Conservation (phyloP, 2,329 filamentous ascomycete species). For the Hypoxylon sp. region DNA sequence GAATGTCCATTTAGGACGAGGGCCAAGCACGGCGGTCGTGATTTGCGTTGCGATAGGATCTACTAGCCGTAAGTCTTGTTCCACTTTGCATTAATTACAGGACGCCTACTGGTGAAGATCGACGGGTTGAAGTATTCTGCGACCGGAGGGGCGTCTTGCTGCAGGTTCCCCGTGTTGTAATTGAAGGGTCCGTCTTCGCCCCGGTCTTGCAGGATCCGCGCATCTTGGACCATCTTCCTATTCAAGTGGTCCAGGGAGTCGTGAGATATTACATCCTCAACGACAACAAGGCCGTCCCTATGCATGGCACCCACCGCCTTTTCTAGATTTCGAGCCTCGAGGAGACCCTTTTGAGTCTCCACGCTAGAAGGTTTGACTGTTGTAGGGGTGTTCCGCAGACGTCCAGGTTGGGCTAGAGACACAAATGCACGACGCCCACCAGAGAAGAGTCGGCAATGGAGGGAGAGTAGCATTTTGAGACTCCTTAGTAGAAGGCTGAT, state of each 20-base stretch:
- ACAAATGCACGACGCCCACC: slow-evolving; percentile 30
- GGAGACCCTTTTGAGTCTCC: slow-evolving; percentile 58
- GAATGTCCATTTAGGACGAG: slow-evolving; percentile 69
- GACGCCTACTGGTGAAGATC: slow-evolving; percentile 67
- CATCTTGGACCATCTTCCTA: slow-evolving; percentile 71
- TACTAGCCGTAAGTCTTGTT: slow-evolving; percentile 44
- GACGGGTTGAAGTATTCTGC: slow-evolving; percentile 63
- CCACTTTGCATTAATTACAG: neutral
- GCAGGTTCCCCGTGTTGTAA: slow-evolving; percentile 74
- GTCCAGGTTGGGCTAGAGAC: slow-evolving; percentile 26
- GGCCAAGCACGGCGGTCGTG: slow-evolving; percentile 68
- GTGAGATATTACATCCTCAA: slow-evolving; percentile 67
- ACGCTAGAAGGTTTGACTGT: slow-evolving; percentile 43
- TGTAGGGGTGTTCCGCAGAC: slow-evolving; percentile 32
- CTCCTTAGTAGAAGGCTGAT: neutral
- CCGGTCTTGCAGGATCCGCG: slow-evolving; percentile 63
- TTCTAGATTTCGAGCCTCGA: slow-evolving; percentile 68
- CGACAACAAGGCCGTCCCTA: slow-evolving; percentile 69
- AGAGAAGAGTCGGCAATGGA: slow-evolving; percentile 24
- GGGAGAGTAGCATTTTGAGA: slow-evolving; percentile 21
- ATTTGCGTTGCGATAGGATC: slow-evolving; percentile 70
- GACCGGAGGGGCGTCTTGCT: slow-evolving; percentile 71
- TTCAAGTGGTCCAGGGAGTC: slow-evolving; percentile 69
- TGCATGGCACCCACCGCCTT: slow-evolving; percentile 67
- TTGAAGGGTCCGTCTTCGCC: slow-evolving; percentile 72